A percentile compares a stretch with the other conserved stretches of the same genome.
phyloP scores from a whole-genome alignment of 78 protist genomes.

The Emiliania huxleyi region DNA sequence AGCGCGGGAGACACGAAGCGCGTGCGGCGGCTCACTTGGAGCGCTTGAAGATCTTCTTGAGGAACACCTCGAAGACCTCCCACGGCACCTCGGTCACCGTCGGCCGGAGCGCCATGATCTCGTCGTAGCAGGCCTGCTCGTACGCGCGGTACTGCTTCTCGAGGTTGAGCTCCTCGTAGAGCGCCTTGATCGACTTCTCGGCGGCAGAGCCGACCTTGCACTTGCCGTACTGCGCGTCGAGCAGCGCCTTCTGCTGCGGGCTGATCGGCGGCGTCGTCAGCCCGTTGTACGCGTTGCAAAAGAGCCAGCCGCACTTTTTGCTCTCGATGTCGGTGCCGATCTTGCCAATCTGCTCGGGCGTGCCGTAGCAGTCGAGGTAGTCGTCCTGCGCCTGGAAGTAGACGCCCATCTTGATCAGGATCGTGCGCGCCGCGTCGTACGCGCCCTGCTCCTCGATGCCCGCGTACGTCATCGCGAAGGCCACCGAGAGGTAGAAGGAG shows the following conservation, averaged over 20 bases:
- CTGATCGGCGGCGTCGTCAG: too few species aligned
- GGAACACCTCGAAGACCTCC: conserved; percentile 6
- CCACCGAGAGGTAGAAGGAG: conserved; percentile 94
- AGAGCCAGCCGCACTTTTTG: conserved; percentile 89
- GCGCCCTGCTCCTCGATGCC: conserved; percentile 53
- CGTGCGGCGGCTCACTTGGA: too few species aligned
- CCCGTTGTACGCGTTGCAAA: not conserved
- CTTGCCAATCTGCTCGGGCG: conserved; percentile 90
- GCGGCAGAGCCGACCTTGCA: not conserved
- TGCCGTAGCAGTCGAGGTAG: conserved; percentile 95
- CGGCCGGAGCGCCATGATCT: not conserved
- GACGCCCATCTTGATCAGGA: conserved; percentile 85
- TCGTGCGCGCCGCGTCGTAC: conserved; percentile 51
- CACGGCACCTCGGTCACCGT: conserved; percentile 17
- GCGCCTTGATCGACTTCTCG: conserved; percentile 10
- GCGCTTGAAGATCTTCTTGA: conserved; percentile 33
- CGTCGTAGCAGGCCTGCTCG: conserved; percentile 36
- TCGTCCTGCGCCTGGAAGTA: conserved; percentile 95
- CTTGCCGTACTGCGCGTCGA: conserved; percentile 66
- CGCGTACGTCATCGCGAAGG: conserved; percentile 80
- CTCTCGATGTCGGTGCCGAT: too few species aligned
- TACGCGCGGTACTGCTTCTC: conserved; percentile 17
- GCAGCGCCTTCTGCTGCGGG: conserved; percentile 58
- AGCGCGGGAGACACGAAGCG: too few species aligned
- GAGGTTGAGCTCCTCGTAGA: conserved; percentile 13